Evolutionary conservation across 1,284 basidiomycete species (phyloP).

Genomic region (Mycena sp.): DNA sequence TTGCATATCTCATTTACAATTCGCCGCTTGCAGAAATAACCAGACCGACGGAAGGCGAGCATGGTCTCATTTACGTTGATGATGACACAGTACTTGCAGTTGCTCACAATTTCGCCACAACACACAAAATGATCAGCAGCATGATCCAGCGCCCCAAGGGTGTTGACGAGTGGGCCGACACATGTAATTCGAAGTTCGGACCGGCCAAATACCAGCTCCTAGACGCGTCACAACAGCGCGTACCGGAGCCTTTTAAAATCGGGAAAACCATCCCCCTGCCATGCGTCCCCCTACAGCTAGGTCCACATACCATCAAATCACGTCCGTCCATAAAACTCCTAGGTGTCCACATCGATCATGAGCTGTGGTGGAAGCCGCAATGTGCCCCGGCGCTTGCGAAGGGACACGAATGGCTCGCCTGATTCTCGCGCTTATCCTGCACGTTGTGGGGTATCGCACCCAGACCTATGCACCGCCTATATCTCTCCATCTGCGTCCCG

Average conservation of each 20-base stretch:
- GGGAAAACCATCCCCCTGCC: neutral
- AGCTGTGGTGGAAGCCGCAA: constrained; percentile 5
- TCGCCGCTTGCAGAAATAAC: constrained; percentile 27
- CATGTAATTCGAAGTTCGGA: neutral
- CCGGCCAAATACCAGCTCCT: constrained; percentile 8
- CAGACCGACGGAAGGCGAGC: neutral
- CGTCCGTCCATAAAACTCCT: neutral
- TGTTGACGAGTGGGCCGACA: neutral
- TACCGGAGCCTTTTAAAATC: neutral
- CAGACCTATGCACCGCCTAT: neutral
- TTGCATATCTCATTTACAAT: constrained; percentile 34
- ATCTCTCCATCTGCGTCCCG: neutral
- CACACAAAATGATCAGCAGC: neutral
- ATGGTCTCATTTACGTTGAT: neutral
- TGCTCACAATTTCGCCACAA: neutral
- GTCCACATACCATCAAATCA: neutral
- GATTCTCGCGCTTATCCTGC: too few species aligned
- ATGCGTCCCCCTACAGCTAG: neutral
- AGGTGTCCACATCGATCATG: neutral
- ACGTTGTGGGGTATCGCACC: neutral
- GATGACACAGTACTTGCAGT: neutral
- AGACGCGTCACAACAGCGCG: neutral
- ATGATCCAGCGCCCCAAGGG: neutral
- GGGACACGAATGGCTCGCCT: neutral
- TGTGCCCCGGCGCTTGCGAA: neutral